Evolutionary conservation across 1,284 basidiomycete species (phyloP).

Genomic region (Fistulina hepatica): DNA sequence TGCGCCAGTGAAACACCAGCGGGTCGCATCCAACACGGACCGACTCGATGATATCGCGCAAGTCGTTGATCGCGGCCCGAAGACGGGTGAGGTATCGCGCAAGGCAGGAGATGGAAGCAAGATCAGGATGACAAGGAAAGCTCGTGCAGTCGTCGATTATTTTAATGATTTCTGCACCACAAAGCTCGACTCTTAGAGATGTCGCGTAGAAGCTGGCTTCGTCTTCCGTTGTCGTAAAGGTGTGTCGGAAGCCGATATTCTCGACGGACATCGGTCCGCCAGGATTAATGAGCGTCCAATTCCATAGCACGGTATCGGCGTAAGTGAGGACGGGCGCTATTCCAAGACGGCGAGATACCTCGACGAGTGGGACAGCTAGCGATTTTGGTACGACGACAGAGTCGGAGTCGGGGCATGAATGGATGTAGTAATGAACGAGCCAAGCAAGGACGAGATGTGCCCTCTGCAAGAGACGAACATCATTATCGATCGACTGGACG

Average conservation of each 20-base stretch:
- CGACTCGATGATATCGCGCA: slow-evolving; percentile 58
- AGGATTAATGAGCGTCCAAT: slow-evolving; percentile 62
- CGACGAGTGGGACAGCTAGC: slow-evolving; percentile 72
- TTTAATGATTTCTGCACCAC: slow-evolving; percentile 71
- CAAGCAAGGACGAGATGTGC: slow-evolving; percentile 86
- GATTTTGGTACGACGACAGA: slow-evolving; percentile 56
- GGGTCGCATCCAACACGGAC: slow-evolving; percentile 76
- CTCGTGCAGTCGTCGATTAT: background rate
- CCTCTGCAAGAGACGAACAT: slow-evolving; percentile 40
- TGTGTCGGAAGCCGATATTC: slow-evolving; percentile 56
- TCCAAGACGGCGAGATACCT: slow-evolving; percentile 66
- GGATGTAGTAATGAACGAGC: slow-evolving; percentile 83
- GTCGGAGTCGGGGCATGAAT: slow-evolving; percentile 51
- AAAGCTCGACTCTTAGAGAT: slow-evolving; percentile 79
- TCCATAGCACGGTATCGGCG: slow-evolving; percentile 94
- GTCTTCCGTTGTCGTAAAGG: slow-evolving; percentile 79
- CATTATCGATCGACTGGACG: slow-evolving; percentile 24
- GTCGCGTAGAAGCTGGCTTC: slow-evolving; percentile 84
- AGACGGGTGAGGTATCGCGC: slow-evolving; percentile 44
- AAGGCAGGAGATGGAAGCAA: slow-evolving; percentile 45
- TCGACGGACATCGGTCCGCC: slow-evolving; percentile 41
- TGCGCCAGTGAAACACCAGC: slow-evolving; percentile 80
- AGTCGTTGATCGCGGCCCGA: slow-evolving; percentile 59
- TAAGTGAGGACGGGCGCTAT: slow-evolving; percentile 93
- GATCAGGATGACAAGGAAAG: background rate